These are phyloP conservation scores for Coemansia sp. DNA, from an alignment of 192 early-diverging fungal species.

Conservation along the genomic window DNA sequence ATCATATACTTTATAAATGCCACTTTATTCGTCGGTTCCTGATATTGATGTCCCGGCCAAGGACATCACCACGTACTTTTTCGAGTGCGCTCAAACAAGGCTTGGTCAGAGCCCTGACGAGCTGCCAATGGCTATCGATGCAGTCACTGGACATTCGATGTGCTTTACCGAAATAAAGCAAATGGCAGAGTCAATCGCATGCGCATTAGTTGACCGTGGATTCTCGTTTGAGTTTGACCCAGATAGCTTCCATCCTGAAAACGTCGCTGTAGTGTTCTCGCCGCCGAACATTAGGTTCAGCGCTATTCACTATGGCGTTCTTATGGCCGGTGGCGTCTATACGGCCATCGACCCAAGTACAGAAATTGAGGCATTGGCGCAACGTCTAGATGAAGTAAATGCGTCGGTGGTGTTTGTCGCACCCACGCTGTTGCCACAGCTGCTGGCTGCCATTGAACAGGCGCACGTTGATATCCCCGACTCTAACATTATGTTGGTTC, in stretches of 20 bases:
- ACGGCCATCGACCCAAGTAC: constrained; percentile 14
- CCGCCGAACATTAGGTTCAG: constrained; percentile 15
- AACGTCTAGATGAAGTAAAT: constrained; percentile 7
- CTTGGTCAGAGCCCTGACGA: constrained; percentile 3
- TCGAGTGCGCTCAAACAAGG: constrained; percentile 22
- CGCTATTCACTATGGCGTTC: constrained; percentile 23
- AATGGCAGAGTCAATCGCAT: constrained; percentile 18
- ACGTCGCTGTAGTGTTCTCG: constrained; percentile 13
- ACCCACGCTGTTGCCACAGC: constrained; percentile 13
- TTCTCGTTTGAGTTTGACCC: constrained; percentile 8
- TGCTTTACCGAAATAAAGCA: constrained; percentile 24
- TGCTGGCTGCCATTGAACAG: constrained; percentile 4
- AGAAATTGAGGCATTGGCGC: background rate
- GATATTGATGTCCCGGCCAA: constrained; percentile 17
- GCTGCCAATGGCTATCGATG: constrained; percentile 17
- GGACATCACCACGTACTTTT: constrained; percentile 33
- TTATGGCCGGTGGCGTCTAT: constrained; percentile 36
- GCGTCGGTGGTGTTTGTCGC: constrained; percentile 23
- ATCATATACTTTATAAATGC: constrained; percentile 12
- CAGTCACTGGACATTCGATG: constrained; percentile 4
- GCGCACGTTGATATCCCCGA: background rate
- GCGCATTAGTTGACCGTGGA: background rate
- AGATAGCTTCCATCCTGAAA: background rate
- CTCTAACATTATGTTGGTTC: constrained; percentile 4
- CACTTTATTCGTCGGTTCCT: constrained; percentile 29